These are phyloP conservation scores for Phlebopus sp. DNA, from an alignment of 1,284 basidiomycete species.

Conservation along the genomic window DNA sequence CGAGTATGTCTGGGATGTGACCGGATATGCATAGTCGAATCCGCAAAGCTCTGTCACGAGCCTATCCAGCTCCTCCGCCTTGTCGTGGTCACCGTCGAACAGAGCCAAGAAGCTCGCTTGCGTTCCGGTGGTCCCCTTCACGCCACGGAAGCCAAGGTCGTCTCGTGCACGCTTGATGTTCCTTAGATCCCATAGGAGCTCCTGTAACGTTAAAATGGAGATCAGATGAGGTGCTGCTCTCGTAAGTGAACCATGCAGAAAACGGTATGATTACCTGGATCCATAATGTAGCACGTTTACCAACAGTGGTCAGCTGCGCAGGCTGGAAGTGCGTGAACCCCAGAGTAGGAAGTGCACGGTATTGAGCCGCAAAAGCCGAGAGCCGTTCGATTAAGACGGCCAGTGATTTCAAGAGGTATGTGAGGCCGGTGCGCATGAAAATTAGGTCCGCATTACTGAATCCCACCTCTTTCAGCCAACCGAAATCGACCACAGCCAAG, in stretches of 20 bases:
- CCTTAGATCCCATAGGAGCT: slow-evolving; percentile 94
- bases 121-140: slow-evolving; percentile 98
- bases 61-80: slow-evolving; percentile 90
- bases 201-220: slow-evolving; percentile 41
- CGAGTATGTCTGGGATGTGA: slow-evolving; percentile 98
- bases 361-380: slow-evolving; percentile 70
- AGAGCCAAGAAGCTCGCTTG: slow-evolving; percentile 95
- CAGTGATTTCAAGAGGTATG: slow-evolving; percentile 84
- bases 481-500: slow-evolving; percentile 6
- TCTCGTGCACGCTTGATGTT: slow-evolving; percentile 90
- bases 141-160: slow-evolving; percentile 96
- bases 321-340: slow-evolving; percentile 99
- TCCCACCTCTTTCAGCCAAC: slow-evolving; percentile 12
- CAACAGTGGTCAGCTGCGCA: slow-evolving; percentile 97
- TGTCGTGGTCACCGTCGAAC: slow-evolving; percentile 94
- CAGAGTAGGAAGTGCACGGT: slow-evolving; percentile 82
- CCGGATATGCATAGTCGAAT: slow-evolving; percentile 94
- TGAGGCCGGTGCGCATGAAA: slow-evolving; percentile 88
- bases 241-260: not conserved
- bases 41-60: slow-evolving; percentile 89
- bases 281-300: slow-evolving; percentile 99
- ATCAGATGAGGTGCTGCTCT: slow-evolving; percentile 1
- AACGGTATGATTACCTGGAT: slow-evolving; percentile 62
- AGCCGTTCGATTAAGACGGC: slow-evolving; percentile 89
- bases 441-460: slow-evolving; percentile 94